Base-by-base conservation (phyloP, 495 filamentous ascomycete genomes). In the Podospora pseudoanserina region DNA sequence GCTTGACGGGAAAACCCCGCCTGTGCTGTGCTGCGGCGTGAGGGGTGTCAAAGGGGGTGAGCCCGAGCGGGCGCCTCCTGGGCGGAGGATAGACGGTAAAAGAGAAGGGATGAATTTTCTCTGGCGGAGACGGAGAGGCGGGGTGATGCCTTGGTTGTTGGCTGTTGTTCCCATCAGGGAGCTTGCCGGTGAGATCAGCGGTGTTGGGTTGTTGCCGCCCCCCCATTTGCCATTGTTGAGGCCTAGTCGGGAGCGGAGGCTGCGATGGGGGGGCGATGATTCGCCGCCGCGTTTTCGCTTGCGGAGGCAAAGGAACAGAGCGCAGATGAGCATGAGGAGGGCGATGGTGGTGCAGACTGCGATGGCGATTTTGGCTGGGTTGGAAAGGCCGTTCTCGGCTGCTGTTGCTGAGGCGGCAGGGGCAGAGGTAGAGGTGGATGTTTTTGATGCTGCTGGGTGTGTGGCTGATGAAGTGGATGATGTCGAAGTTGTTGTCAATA, bases 81-180 rank as follows among this genome's bases (percentile, higher is more conserved):
- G 70, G 15, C 74, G 75, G 59, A 80, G 74, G 66, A 80, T 76
- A 20, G 79, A 71, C 6, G 77, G 73, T 39, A 83, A 75, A 65
- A 80, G 75, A 20, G 79, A 71, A 15, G 77, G 73, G 44, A 83
- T 75, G 55, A 80, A 76, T 30, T 70, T 77, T 23, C 81, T 76
- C 59, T 84, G 80, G 60, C 80, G 78, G 13, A 84, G 75, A 6
- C 80, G 80, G 9, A 79, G 77, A 3, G 80, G 82, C 13, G 82
- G 80, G 5, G 75, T 81, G 27, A 81, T 65, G 5, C 73, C 66
- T 4, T 67, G 60, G 18, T 68, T 68, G 39, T 68, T 70, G 16
- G 39, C 5, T 6, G 39, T 49, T 11, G 39, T 49, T 11, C 75
- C 68, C 18, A 71, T 72, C 16, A 70, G 70, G 4, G 79, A 76